Evolutionary conservation across 2,329 filamentous ascomycete genomes (phyloP), one percentile per base, ranked within the genome.

Genomic region (Xylariomycetidae sp.): DNA sequence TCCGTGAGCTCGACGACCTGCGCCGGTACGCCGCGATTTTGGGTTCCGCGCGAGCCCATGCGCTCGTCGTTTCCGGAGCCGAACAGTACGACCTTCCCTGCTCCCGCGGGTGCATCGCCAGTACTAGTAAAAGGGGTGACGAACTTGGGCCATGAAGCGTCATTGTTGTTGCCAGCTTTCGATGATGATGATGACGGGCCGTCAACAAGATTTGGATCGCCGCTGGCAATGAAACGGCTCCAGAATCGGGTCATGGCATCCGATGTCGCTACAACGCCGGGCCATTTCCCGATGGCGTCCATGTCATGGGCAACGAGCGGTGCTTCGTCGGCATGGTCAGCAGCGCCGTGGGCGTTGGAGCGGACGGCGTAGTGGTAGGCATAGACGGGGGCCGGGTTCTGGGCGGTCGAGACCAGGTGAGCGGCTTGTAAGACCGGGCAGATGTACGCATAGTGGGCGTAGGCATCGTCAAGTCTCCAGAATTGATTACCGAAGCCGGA

Each of bases 381-480:
- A 44, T 74, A 77, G 1, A 73, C 45, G 44, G 59, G 33, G 38
- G 48, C 25, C 4, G 48, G 44, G 26, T 39, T 35, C 4, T 35
- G 16, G 1, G 46, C 51, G 2, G 40, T 43, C 7, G 61, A 60
- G 16, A 65, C 57, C 17, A 63, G 64, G 34, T 72, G 61, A 0
- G 72, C 77, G 0, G 73, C 77, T 50, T 82, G 75, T 3, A 80
- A 61, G 0, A 82, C 74, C 0, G 80, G 79, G 15, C 73, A 74
- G 30, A 80, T 72, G 48, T 82, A 82, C 0, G 76, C 78, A 48
- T 77, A 82, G 48, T 82, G 72, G 1, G 67, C 72, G 51, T 83
- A 83, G 0, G 74, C 75, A 8, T 73, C 71, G 45, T 77, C 72
- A 3, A 80, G 58, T 2, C 78, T 66, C 31, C 66, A 64, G 59